Base-by-base conservation (phyloP, 768 basidiomycete species). In the Paxillus rubicundulus region DNA sequence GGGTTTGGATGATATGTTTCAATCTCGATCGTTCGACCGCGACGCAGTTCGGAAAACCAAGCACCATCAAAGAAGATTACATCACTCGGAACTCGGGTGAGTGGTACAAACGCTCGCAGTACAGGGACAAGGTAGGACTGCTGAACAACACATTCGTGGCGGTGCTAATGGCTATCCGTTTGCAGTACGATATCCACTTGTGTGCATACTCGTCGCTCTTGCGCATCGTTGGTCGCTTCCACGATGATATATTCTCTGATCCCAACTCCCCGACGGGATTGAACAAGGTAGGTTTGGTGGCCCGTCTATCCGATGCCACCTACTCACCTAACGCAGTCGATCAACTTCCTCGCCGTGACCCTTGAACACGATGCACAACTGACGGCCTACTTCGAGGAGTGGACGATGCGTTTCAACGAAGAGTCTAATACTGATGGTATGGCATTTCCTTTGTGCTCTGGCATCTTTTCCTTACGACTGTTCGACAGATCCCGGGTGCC, bases 1-100 rank as follows among this genome's bases (percentile, higher is more conserved):
- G 93, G n/a, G 84, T 87, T 27, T 97, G 92, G 92, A 80, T 95
- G 77, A 87, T 89, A 46, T 94, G 90, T 66, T 93, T 87, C 72
- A 90, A 91, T 64, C 67, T 95, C 52, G 93, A 97, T 66, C 82
- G 89, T 16, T 93, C 91, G 24, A 86, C 87, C 3, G 86, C 90
- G 2, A 92, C 88, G 2, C 87, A 93, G 65, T 90, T 92, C 65
- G 93, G 92, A 4, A 93, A 93, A 68, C 90, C 92, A 2, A 86
- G 85, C 12, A 92, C 90, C 9, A 86, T 95, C 64, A 87, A 87
- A 60, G 92, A 93, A 61, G 90, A 94, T 63, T 86, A 79, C 50
- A 82, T 87, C 57, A 82, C 89, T 48, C 80, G 91, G 30, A 80
- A 83, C 61, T 82, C 84, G 6, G 77, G 75, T 32, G 82, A 87